Conservation (phyloP, 2,329 filamentous ascomycete species). For the Ophiostoma quercus region DNA sequence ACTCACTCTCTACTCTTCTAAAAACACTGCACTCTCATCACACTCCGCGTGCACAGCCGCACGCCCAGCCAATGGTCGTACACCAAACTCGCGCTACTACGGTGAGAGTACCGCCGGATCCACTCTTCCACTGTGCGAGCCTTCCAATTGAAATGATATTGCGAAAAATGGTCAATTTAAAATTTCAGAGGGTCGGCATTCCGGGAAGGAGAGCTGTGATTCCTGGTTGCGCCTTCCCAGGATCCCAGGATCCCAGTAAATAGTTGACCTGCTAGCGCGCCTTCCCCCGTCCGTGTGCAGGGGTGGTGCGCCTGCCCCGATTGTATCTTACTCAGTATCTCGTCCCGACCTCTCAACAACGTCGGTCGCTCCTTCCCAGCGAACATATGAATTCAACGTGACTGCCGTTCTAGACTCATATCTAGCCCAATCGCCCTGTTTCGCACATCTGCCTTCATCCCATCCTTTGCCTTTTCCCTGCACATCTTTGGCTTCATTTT, state of each 20-base stretch:
- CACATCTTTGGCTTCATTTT: constrained; percentile 5
- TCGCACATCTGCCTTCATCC: background rate
- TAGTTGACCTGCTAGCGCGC: constrained; percentile 10
- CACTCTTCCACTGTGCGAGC: background rate
- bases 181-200: background rate
- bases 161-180: background rate
- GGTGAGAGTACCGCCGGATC: background rate
- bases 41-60: background rate
- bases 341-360: background rate
- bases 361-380: constrained; percentile 4
- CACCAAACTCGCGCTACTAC: constrained; percentile 16
- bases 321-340: background rate
- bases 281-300: constrained; percentile 6
- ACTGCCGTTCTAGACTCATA: background rate
- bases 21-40: background rate
- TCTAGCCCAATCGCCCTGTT: background rate
- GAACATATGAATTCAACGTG: background rate
- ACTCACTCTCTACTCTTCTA: background rate
- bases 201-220: constrained; percentile 6
- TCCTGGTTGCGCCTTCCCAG: constrained; percentile 6
- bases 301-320: background rate
- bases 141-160: background rate
- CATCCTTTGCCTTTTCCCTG: background rate
- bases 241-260: background rate
- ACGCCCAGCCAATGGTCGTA: constrained; percentile 13